A percentile compares a stretch with the other conserved stretches of the same genome.
These are phyloP conservation scores for Elsinoe perseae DNA, from an alignment of 2,329 filamentous ascomycete species.

Conservation along the genomic window DNA sequence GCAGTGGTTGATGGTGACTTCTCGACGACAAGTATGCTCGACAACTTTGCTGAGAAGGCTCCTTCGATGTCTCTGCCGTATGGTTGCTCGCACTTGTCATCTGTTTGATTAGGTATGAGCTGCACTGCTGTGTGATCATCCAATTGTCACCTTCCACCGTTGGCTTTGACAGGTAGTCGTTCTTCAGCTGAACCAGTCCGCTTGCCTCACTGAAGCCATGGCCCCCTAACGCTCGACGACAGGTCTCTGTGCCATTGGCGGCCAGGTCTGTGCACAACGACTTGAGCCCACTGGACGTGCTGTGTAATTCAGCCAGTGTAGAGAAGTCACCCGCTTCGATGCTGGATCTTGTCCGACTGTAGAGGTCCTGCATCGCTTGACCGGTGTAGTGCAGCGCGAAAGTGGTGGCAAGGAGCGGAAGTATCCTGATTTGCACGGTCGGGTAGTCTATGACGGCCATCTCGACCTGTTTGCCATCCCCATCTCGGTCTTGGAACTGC, in stretches of 20 bases:
- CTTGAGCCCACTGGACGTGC: constrained; percentile 47
- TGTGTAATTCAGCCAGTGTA: constrained; percentile 45
- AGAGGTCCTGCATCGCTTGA: constrained; percentile 45
- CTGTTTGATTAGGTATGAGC: constrained; percentile 45
- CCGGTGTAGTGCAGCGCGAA: constrained; percentile 44
- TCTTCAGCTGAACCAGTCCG: constrained; percentile 46
- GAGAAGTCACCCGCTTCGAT: constrained; percentile 44
- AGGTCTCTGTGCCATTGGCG: constrained; percentile 49
- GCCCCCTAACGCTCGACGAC: constrained; percentile 46
- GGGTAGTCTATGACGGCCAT: constrained; percentile 47
- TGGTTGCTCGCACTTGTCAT: constrained; percentile 31
- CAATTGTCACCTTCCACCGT: constrained; percentile 52
- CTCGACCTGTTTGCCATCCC: constrained; percentile 33
- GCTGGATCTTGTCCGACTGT: constrained; percentile 37
- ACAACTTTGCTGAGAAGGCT: constrained; percentile 36
- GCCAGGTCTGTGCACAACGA: constrained; percentile 47
- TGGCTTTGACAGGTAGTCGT: constrained; percentile 46
- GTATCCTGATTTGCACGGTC: constrained; percentile 47
- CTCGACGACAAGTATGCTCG: constrained; percentile 34
- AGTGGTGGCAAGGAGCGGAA: constrained; percentile 47
- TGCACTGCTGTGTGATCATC: constrained; percentile 51
- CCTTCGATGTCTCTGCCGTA: constrained; percentile 29
- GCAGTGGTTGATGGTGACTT: constrained; percentile 24
- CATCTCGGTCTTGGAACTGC: constrained; percentile 46
- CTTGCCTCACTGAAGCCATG: constrained; percentile 48